phyloP scores from a whole-genome alignment of 2,329 filamentous ascomycete genomes.

The Sclerotinia borealis region DNA sequence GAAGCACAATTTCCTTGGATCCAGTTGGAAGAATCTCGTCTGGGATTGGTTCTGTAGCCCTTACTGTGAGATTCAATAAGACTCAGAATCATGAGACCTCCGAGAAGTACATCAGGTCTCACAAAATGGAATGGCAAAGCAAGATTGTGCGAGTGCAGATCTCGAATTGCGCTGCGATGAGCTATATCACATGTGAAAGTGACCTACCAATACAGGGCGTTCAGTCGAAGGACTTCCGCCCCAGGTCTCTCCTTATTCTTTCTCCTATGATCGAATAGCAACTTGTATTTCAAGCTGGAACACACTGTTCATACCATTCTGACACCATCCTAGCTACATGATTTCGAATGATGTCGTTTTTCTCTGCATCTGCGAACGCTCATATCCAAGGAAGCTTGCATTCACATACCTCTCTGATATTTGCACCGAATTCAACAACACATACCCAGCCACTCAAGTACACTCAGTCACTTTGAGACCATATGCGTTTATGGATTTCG shows the following conservation, averaged over 20 bases:
- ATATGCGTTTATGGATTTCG: constrained; percentile 97
- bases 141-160: not conserved
- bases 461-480: constrained; percentile 71
- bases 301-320: not conserved
- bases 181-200: not conserved
- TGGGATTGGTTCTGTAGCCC: not conserved
- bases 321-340: constrained; percentile 57
- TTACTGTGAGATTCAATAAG: not conserved
- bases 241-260: too few species aligned
- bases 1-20: not conserved
- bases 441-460: constrained; percentile 70
- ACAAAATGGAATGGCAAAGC: not conserved
- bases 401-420: constrained; percentile 97
- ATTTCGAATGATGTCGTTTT: constrained; percentile 81
- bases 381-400: constrained; percentile 95
- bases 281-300: not conserved
- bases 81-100: not conserved
- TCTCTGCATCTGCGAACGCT: constrained; percentile 85
- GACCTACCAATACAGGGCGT: not conserved
- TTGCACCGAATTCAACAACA: constrained; percentile 81
- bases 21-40: not conserved
- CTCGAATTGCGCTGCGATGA: not conserved
- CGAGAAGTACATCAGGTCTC: not conserved
- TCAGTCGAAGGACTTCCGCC: not conserved
- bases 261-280: not conserved